Evolutionary conservation across 169 alveolate genomes (phyloP).

Genomic region (Babesia bigemina): DNA sequence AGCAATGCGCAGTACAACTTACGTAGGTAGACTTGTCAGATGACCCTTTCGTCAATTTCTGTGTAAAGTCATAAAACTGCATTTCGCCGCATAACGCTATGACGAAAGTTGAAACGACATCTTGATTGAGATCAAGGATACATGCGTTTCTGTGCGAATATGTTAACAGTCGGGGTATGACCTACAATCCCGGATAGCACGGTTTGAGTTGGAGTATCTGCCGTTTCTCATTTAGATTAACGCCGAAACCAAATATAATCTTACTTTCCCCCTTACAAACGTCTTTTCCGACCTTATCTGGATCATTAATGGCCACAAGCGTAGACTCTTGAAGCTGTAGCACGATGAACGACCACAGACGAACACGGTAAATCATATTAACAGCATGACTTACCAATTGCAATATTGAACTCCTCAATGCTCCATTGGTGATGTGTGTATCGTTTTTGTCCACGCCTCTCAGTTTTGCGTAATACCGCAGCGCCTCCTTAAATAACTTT

Average conservation of each 20-base stretch:
- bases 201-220: constrained; percentile 30
- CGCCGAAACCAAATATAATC: constrained; percentile 51
- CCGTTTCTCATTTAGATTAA: constrained; percentile 35
- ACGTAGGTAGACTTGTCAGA: neutral
- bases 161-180: neutral
- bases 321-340: constrained; percentile 41
- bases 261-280: constrained; percentile 27
- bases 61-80: constrained; percentile 24
- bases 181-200: constrained; percentile 49
- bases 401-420: neutral
- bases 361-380: neutral
- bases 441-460: constrained; percentile 20
- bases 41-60: constrained; percentile 38
- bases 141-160: constrained; percentile 42
- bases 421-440: neutral
- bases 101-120: constrained; percentile 29
- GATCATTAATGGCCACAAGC: constrained; percentile 10
- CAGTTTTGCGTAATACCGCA: constrained; percentile 37
- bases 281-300: constrained; percentile 24
- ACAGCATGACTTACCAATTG: constrained; percentile 18
- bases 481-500: constrained; percentile 25
- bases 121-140: constrained; percentile 36
- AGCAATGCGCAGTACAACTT: neutral
- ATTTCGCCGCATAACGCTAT: constrained; percentile 39
- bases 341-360: too few relatives aligned